Base-by-base conservation (phyloP, 2,329 filamentous ascomycete genomes). In the Colletotrichum trifolii region DNA sequence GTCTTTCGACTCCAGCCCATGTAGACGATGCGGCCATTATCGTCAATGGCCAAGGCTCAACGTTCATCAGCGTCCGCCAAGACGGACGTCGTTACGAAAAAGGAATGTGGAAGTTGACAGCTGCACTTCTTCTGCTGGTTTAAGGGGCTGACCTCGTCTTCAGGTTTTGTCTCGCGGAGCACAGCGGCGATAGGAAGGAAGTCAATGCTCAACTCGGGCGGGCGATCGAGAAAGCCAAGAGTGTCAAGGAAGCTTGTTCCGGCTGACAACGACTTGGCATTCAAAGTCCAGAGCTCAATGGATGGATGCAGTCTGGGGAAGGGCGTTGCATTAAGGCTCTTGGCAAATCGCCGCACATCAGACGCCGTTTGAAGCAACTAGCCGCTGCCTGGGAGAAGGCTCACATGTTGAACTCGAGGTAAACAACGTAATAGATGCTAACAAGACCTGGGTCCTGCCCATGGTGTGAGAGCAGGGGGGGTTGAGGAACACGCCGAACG, bases 321-420 rank as follows among this genome's bases (percentile, higher is more conserved):
- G 57, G 45, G 61, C 62, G 57, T 61, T 54, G 50, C 38, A 35
- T 50, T 65, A 48, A 47, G 56, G 62, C 57, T 61, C 57, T 52
- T 61, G 62, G 50, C 57, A 52, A 8, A n/a, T 40, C 45, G 56
- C 45, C 50, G 49, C 56, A 61, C 38, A 40, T 34, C 17, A 36
- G 6, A 17, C 6, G 17, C 25, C 25, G 25, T 25, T 25, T 5
- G 25, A 5, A 25, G 25, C 25, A 25, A 25, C 25, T 4, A 25
- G 3, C 3, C 4, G 25, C 25, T 25, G 25, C 25, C 25, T 5
- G 4, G 4, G 4, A 25, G 25, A 25, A 25, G 35, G 35, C 25
- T 43, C 39, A 38, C 47, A 43, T 2, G 25, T 25, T 25, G 25
- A n/a, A 25, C 40, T 56, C 52, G 49, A 56, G 38, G 34, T 15